Conservation (phyloP, 768 basidiomycete genomes). For the Flagelloscypha sp. region DNA sequence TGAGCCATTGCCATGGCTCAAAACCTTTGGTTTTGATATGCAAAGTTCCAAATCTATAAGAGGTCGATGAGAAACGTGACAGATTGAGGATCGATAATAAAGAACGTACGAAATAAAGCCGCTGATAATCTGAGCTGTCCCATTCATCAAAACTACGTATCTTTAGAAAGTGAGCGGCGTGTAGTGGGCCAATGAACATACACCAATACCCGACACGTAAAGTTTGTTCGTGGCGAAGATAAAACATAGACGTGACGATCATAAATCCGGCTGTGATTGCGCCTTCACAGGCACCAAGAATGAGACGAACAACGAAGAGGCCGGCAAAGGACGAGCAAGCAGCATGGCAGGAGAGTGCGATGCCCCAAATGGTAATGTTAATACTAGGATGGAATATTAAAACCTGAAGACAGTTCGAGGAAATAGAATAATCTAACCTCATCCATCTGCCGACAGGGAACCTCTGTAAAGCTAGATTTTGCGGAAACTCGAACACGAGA, state of each 20-base stretch:
- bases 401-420: not conserved
- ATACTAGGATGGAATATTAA: conserved; percentile 25
- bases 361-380: conserved; percentile 61
- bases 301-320: conserved; percentile 52
- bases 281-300: conserved; percentile 69
- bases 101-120: no score
- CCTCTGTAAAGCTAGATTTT: conserved; percentile 61
- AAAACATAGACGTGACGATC: conserved; percentile 74
- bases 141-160: conserved; percentile 61
- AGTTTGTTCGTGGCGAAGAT: conserved; percentile 64
- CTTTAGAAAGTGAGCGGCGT: not conserved
- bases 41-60: conserved; percentile 57
- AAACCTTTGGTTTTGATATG: conserved; percentile 51
- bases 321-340: conserved; percentile 66
- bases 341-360: conserved; percentile 53
- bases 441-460: conserved; percentile 79
- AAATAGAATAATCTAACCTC: conserved; percentile 36
- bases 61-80: no score
- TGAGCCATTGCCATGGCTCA: conserved; percentile 75
- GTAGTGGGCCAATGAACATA: conserved; percentile 23
- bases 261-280: conserved; percentile 68
- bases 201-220: conserved; percentile 70
- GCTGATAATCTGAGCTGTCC: conserved; percentile 63
- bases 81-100: no score
- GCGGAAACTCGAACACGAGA: conserved; percentile 64